Base-by-base conservation (phyloP, 306 rosid species). In the Fragaria iinumae region DNA sequence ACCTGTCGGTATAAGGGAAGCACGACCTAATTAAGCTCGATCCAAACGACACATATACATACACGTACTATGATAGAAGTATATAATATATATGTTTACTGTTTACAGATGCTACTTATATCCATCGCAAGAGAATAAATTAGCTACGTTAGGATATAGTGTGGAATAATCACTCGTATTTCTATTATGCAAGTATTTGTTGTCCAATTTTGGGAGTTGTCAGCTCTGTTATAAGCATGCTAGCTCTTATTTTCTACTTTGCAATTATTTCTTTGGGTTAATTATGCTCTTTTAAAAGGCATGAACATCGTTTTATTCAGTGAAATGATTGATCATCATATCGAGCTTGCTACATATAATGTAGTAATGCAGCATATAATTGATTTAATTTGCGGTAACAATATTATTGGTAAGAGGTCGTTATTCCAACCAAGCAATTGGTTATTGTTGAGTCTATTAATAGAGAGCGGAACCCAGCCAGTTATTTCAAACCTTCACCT, bases 1-100 rank as follows among this genome's bases (percentile, higher is more conserved):
- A 87, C 78, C 79, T 87, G 87, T 87, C 91, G 34, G 91, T 87
- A 76, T 87, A 72, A 69, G 21, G 49, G 80, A 69, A 71, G 78
- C 83, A 69, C 10, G 12, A 66, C 47, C 70, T 66, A 66, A 66
- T 36, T 10, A 66, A 66, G 70, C 77, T 65, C 62, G n/a, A 47
- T 48, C 9, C 47, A 39, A 60, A 27, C 18, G 44, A 73, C 12
- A 72, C 49, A 45, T 45, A 45, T 32, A 62, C n/a, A 62, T 10
- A 65, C 16, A 65, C 48, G 47, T 66, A 38, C 68, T 63, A 0
- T 7, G 11, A 44, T 44, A 16, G 41, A 27, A 45, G 69, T 74
- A 74, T n/a, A 52, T 75, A 29, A 29, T 45, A 45, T 47, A 16
- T 12, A 44, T 74, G 78, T 75, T 45, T 43, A 43, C 39, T 21